A percentile compares a stretch with the other conserved stretches of the same genome.
Conservation (phyloP, 2,329 filamentous ascomycete species). For the Aaosphaeria arxii region DNA sequence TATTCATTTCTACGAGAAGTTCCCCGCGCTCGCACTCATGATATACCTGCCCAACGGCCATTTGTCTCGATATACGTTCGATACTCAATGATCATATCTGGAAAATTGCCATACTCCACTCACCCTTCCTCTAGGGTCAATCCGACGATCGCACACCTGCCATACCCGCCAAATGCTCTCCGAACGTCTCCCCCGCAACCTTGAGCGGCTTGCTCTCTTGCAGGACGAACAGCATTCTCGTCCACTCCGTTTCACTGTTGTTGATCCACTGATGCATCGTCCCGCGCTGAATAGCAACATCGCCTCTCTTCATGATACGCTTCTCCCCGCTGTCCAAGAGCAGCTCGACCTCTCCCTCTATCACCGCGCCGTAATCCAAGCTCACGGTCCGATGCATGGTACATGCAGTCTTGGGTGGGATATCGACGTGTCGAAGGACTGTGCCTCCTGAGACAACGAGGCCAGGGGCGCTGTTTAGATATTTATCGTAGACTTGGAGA, state of each 20-base stretch:
- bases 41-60: too few species aligned
- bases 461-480: constrained; percentile 47
- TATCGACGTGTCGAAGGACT: constrained; percentile 44
- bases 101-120: too few species aligned
- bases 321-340: constrained; percentile 38
- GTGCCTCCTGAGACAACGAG: constrained; percentile 49
- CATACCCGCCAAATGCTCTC: constrained; percentile 35
- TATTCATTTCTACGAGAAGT: too few species aligned
- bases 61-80: too few species aligned
- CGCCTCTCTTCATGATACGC: constrained; percentile 14
- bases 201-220: constrained; percentile 34
- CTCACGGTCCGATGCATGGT: constrained; percentile 42
- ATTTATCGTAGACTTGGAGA: constrained; percentile 44
- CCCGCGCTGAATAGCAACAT: constrained; percentile 38
- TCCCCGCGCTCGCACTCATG: too few species aligned
- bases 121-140: constrained; percentile 3
- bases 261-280: constrained; percentile 42
- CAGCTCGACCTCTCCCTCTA: constrained; percentile 38
- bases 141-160: constrained; percentile 34
- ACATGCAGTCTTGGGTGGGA: constrained; percentile 30
- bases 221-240: constrained; percentile 37
- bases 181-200: constrained; percentile 29
- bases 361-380: constrained; percentile 39
- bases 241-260: constrained; percentile 28
- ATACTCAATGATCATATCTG: too few species aligned